Evolutionary conservation across 495 filamentous ascomycete species (phyloP), one percentile per base, ranked within the genome.

Genomic region (Haplographium delicatum): DNA sequence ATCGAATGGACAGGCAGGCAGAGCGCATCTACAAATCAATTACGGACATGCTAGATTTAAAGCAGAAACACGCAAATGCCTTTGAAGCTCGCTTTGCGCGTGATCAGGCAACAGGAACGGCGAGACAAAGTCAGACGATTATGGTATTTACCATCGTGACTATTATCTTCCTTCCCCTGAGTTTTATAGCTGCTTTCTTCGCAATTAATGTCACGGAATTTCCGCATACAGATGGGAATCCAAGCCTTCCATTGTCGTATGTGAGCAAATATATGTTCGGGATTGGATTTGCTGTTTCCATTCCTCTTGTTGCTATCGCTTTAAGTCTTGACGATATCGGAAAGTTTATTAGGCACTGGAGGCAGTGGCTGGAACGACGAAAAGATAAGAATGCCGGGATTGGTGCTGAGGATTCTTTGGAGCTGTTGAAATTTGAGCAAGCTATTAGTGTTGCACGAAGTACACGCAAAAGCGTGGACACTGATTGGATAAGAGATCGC

Each of bases 51-150:
- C 78, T 79, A 0, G 75, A 79, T 47, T 64, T 79, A 7, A 79
- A 79, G 54, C 75, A 88, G 53, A 88, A 87, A 66, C 80, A 86
- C 39, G 82, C 82, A 44, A 86, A 85, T 64, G 81, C 79, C 4
- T 78, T 84, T 30, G 84, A 88, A 54, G 83, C 84, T 2, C 72
- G 82, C 8, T 85, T 83, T 54, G 79, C 84, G 0, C 72, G 83
- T 22, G 80, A 85, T 40, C 81, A 86, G 54, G 81, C 82, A 1
- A 72, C 77, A 1, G 79, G 76, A 2, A 84, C 83, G 0, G 78
- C 77, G 1, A 66, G 74, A n/a, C 84, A 88, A 58, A 74, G 76
- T n/a, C 81, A 85, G 54, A 85, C 82, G 4, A 81, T 87, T 50
- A 81, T 89, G 74, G 76, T 88, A 6, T 88, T 88, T 54, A 89